A percentile compares a stretch with the other conserved stretches of the same genome.
These are phyloP conservation scores for Epicoccum nigrum DNA, from an alignment of 2,329 filamentous ascomycete genomes.

Conservation along the genomic window DNA sequence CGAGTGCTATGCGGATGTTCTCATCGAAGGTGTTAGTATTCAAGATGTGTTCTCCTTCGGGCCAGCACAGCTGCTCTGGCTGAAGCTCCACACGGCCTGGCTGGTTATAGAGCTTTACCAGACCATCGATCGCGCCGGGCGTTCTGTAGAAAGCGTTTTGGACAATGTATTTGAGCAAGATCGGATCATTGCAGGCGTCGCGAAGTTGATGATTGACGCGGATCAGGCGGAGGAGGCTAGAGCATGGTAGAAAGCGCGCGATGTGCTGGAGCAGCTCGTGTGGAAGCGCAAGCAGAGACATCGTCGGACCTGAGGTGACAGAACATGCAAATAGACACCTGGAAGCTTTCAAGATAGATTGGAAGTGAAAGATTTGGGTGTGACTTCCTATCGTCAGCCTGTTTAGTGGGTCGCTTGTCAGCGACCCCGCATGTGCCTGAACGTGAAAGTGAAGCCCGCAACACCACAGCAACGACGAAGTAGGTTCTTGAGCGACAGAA, in stretches of 20 bases:
- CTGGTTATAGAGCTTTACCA: slow-evolving; percentile 3
- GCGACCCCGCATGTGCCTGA: slow-evolving; percentile 7
- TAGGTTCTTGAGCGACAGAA: no score
- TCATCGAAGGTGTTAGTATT: slow-evolving; percentile 8
- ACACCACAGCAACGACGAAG: no score
- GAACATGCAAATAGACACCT: no score
- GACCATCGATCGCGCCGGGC: not conserved
- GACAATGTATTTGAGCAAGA: slow-evolving; percentile 26
- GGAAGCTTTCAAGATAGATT: no score
- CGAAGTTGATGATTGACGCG: slow-evolving; percentile 21
- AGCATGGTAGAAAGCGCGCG: slow-evolving; percentile 25
- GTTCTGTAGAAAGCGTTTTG: slow-evolving; percentile 5
- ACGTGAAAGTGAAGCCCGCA: no score
- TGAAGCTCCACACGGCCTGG: not conserved
- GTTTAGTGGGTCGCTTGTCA: slow-evolving; percentile 8
- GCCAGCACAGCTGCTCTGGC: slow-evolving; percentile 10
- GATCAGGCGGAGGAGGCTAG: slow-evolving; percentile 20
- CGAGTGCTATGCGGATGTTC: slow-evolving; percentile 23
- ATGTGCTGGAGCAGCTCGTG: slow-evolving; percentile 30
- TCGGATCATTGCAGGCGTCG: slow-evolving; percentile 23
- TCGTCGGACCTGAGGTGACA: not conserved
- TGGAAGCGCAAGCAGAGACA: slow-evolving; percentile 21
- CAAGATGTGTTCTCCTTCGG: slow-evolving; percentile 15
- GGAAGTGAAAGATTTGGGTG: not conserved
- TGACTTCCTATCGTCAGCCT: not conserved